phyloP scores from a whole-genome alignment of 2,329 filamentous ascomycete genomes.

The Apiospora malaysiana region DNA sequence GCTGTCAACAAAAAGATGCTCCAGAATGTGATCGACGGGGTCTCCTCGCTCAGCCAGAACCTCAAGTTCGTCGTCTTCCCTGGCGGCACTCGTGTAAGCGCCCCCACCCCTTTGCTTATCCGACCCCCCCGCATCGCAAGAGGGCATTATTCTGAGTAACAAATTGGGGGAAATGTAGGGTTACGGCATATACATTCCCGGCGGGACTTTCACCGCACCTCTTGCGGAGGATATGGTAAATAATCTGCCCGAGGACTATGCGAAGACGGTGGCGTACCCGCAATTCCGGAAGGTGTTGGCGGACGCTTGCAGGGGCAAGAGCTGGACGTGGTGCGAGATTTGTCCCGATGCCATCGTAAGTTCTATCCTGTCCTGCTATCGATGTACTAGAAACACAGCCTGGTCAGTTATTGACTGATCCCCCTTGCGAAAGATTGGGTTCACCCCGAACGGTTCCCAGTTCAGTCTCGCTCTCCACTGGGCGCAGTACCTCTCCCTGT shows the following conservation, averaged over 20 bases:
- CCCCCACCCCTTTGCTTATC: background rate
- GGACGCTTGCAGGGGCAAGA: conserved; percentile 34
- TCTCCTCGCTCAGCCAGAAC: conserved; percentile 31
- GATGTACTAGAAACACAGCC: no score
- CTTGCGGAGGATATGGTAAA: conserved; percentile 42
- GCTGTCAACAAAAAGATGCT: conserved; percentile 42
- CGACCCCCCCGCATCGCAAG: background rate
- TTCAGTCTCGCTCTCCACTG: conserved; percentile 46
- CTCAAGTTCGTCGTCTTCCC: conserved; percentile 43
- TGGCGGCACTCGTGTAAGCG: conserved; percentile 42
- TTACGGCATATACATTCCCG: conserved; percentile 45
- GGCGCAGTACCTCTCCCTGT: conserved; percentile 47
- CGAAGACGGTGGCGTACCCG: conserved; percentile 44
- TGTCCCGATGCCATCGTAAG: conserved; percentile 45
- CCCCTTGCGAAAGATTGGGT: conserved; percentile 34
- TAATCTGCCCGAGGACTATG: conserved; percentile 40
- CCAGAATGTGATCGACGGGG: conserved; percentile 35
- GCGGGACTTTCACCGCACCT: conserved; percentile 41
- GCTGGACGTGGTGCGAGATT: conserved; percentile 46
- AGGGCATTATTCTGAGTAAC: no score
- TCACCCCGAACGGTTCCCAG: conserved; percentile 45
- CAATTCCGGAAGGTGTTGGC: conserved; percentile 40
- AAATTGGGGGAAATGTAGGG: no score
- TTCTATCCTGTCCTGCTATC: background rate
- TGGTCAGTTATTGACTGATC: background rate